These are phyloP conservation scores for Colletotrichum echinochloae DNA, from an alignment of 2,329 filamentous ascomycete species.

Conservation along the genomic window DNA sequence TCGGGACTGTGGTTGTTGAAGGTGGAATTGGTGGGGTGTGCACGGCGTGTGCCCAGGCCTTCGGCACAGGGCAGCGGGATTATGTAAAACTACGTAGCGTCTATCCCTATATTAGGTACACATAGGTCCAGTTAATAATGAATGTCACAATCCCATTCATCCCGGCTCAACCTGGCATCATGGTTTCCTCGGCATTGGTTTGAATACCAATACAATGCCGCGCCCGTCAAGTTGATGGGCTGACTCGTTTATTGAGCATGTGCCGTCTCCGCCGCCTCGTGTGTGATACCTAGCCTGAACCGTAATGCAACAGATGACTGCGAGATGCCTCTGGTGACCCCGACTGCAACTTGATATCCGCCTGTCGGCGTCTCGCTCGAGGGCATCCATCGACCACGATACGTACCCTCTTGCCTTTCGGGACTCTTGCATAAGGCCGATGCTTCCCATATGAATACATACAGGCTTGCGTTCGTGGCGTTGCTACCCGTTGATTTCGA, in stretches of 20 bases:
- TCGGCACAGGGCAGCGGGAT: constrained; percentile 12
- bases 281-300: not conserved
- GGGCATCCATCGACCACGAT: not conserved
- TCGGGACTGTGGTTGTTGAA: not conserved
- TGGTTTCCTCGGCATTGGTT: not conserved
- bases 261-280: not conserved
- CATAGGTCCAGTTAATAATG: not conserved
- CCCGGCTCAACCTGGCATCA: not conserved
- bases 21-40: constrained; percentile 9
- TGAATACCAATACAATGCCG: not conserved
- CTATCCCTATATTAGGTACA: not conserved
- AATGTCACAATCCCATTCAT: not conserved
- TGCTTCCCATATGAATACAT: not conserved
- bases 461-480: not conserved
- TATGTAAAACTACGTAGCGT: constrained; percentile 4
- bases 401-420: not conserved
- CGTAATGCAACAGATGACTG: not conserved
- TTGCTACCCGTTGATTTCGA: constrained; percentile 19
- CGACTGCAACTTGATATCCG: not conserved
- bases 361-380: not conserved
- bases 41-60: not conserved
- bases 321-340: not conserved
- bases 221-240: not conserved
- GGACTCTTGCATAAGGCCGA: not conserved
- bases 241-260: too few species aligned